Conservation (phyloP, 2,329 filamentous ascomycete genomes). For the Pseudogymnoascus verrucosus region DNA sequence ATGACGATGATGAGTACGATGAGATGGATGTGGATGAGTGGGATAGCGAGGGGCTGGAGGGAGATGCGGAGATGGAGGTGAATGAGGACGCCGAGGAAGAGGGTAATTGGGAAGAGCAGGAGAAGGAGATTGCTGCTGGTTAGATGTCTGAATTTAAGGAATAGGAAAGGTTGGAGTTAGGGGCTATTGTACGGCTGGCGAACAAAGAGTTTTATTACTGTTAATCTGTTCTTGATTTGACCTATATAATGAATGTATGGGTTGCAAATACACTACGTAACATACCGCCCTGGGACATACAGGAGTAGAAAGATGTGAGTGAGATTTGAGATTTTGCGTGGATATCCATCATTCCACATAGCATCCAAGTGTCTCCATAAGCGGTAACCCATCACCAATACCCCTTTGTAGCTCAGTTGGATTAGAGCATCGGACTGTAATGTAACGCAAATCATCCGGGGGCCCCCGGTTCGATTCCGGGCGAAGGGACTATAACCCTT, state of each 20-base stretch:
- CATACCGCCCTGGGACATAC: not conserved
- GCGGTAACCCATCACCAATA: not conserved
- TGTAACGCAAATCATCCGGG: slow-evolving; percentile 1
- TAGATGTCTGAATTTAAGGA: slow-evolving; percentile 1
- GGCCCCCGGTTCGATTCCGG: slow-evolving; percentile 9
- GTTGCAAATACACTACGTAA: not conserved
- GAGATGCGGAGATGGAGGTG: slow-evolving; percentile 26
- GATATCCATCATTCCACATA: not conserved
- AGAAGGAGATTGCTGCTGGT: slow-evolving; percentile 22
- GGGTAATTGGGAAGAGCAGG: slow-evolving; percentile 28
- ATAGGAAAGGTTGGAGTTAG: not conserved
- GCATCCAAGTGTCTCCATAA: not conserved
- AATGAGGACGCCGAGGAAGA: slow-evolving; percentile 28
- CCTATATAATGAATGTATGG: not conserved
- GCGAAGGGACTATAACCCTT: slow-evolving; percentile 8
- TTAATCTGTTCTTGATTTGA: not conserved
- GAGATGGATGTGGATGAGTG: slow-evolving; percentile 39
- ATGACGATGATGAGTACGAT: slow-evolving; percentile 37
- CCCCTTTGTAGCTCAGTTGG: slow-evolving; percentile 9
- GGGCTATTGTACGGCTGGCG: not conserved
- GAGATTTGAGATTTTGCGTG: not conserved
- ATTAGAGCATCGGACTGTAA: slow-evolving; percentile 9
- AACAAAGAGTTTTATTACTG: not conserved
- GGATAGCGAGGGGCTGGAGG: slow-evolving; percentile 29
- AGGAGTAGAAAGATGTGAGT: not conserved